Conservation (phyloP, 441 rosid genomes). For the Arabidopsis hybrid region DNA sequence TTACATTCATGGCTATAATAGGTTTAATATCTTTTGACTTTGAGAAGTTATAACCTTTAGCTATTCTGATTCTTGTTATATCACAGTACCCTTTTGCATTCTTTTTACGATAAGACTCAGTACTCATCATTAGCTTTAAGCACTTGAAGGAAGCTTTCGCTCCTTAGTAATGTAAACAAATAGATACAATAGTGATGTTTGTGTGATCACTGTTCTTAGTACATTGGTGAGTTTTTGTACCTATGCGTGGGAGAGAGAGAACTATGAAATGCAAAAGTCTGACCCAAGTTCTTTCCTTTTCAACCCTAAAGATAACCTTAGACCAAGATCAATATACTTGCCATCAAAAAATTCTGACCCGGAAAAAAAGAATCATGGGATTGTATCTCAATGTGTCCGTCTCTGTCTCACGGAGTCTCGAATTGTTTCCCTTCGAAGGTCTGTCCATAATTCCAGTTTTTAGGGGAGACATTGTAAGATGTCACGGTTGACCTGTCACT, state of each 20-base stretch:
- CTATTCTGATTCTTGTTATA: conserved; percentile 27
- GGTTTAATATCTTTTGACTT: conserved; percentile 44
- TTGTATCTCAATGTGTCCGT: neutral
- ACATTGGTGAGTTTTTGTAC: conserved; percentile 32
- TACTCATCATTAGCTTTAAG: conserved; percentile 7
- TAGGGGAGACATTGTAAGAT: conserved; percentile 84
- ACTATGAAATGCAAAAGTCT: conserved; percentile 23
- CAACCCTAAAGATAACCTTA: conserved; percentile 25
- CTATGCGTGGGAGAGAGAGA: conserved; percentile 11
- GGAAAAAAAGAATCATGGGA: conserved; percentile 12
- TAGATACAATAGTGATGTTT: conserved; percentile 38
- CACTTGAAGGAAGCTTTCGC: conserved; percentile 26
- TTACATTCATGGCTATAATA: conserved; percentile 45
- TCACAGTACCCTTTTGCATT: neutral
- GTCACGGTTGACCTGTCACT: conserved; percentile 71
- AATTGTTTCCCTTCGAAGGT: conserved; percentile 95
- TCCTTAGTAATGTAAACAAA: conserved; percentile 34
- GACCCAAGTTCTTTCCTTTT: conserved; percentile 22
- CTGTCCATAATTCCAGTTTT: conserved; percentile 82
- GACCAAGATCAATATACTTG: conserved; percentile 27
- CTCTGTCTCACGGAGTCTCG: conserved; percentile 45
- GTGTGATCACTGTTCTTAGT: conserved; percentile 33
- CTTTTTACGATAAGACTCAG: neutral
- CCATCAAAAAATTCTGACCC: conserved; percentile 32
- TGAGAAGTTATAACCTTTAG: conserved; percentile 36